Base-by-base conservation (phyloP, 1,284 basidiomycete species). In the Irpex sp. region DNA sequence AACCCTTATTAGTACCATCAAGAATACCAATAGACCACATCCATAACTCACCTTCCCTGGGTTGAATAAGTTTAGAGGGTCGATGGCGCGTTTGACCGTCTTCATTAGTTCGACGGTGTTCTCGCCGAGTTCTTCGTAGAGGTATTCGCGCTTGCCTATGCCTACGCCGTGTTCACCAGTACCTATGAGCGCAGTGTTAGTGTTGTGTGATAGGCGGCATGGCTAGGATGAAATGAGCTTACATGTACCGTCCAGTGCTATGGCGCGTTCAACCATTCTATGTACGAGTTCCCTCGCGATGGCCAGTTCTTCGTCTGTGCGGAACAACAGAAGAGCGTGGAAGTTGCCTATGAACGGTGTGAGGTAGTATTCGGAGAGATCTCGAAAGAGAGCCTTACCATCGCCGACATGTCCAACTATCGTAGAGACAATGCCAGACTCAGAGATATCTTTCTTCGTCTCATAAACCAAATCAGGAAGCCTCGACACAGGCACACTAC, bases 101-200 rank as follows among this genome's bases (percentile, higher is more conserved):
- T 89, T 89, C 94, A 97, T 96, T 26, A 96, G 75, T 62, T 85
- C 83, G 11, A 95, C 90, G 0, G 94, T 97, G 0, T 90, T 92
- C 47, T 80, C 78, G 0, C 94, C 94, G 0, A 97, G 82, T 72
- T 96, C 94, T 62, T 87, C 82, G 43, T 85, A 79, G 36, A 96
- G 80, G 66, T 84, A 92, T 64, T 86, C 82, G 65, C 83, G 86
- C 79, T 95, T 95, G 11, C 92, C 93, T n/a, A 94, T 78, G 0
- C 94, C 94, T 6, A 96, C 92, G 1, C 94, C 94, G 71, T 95
- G 94, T 72, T 95, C 94, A 8, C 94, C 93, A 0, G 89, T 90
- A 69, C 87, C 84, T 88, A 61, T 5, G 43, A 17, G 59, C 33
- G 7, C 50, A 46, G 5, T 1, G 11, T 59, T 8, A 17, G 21